Base-by-base conservation (phyloP, 306 rosid species). In the Dalbergia cochinchinensis region DNA sequence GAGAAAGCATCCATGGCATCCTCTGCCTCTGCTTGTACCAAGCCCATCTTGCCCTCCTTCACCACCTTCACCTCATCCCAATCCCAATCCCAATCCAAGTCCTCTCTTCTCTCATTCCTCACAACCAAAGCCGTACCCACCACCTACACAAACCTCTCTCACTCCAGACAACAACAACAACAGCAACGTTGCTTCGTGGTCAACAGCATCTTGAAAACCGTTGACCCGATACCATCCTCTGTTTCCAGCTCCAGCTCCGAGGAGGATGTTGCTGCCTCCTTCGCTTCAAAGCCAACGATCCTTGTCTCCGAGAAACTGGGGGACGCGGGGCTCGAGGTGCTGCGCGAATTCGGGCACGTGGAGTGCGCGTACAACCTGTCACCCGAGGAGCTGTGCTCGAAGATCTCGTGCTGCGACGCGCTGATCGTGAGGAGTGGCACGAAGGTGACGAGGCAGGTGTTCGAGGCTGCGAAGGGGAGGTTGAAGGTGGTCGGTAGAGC, bases 401-500 rank as follows among this genome's bases (percentile, higher is more conserved):
- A 91, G 92, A 92, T 92, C 87, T 80, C 97, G 14, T 57, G 69
- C 0, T 89, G 90, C 70, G 99, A 94, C 31, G 97, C 97, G 8
- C 33, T 94, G 78, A 92, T 94, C 1, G 99, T 92, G 6, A 71
- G 97, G n/a, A 92, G 97, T 12, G 99, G 94, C 0, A 94, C 97
- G 2, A 92, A 91, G 86, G 97, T 94, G 33, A 91, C 61, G 1
- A 83, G 97, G 22, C 7, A 85, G 73, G 92, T 94, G 12, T 90
- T 94, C 5, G 92, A 91, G 74, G 95, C 94, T 0, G 84, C 86
- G 0, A 86, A 89, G n/a, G 97, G 97, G 41, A 86, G 86, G 77
- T 73, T 94, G 85, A 92, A 89, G 85, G 99, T 94, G 7, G 99
- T 94, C 14, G 97, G 99, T 2, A 89, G 97, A 64, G 99, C 99